These are phyloP conservation scores for Immersiella caudata DNA, from an alignment of 495 filamentous ascomycete genomes.

Conservation along the genomic window DNA sequence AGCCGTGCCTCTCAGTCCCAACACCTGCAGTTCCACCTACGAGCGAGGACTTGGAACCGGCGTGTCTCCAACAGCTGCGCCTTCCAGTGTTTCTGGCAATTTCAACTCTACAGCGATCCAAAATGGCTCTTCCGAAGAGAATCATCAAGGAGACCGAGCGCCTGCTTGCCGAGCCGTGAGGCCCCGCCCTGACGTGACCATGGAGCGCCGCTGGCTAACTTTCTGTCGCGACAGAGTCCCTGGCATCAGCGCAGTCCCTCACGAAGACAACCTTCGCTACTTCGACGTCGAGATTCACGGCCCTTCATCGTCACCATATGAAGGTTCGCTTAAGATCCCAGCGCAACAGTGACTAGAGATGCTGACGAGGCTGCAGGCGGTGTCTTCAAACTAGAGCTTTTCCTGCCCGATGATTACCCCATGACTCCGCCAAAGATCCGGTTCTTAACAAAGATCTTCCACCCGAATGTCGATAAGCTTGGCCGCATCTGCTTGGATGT, in stretches of 20 bases:
- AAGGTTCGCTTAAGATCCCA: conserved; percentile 57
- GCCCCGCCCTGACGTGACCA: conserved; percentile 15
- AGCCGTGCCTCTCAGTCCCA: not conserved
- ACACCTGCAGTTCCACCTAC: not conserved
- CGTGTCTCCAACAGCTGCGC: not conserved
- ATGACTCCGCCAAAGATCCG: conserved; percentile 99
- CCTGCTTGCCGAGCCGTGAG: conserved; percentile 94
- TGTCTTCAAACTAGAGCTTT: conserved; percentile 95
- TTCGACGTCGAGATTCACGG: conserved; percentile 97
- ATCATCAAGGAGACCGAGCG: conserved; percentile 99
- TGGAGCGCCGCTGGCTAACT: conserved; percentile 26
- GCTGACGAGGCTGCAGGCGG: conserved; percentile 61
- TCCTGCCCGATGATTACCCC: conserved; percentile 98
- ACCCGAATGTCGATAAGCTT: conserved; percentile 97
- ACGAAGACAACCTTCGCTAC: conserved; percentile 96
- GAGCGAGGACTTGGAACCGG: not conserved
- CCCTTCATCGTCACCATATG: conserved; percentile 91
- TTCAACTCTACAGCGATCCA: not conserved
- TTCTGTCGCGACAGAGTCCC: conserved; percentile 66
- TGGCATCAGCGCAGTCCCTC: conserved; percentile 95
- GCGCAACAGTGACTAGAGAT: not conserved
- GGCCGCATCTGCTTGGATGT: conserved; percentile 98
- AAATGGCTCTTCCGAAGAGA: conserved; percentile 85
- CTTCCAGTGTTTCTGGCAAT: not conserved
- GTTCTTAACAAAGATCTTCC: conserved; percentile 98